Conservation (phyloP, 2,329 filamentous ascomycete genomes). For the Scytalidium lignicola region DNA sequence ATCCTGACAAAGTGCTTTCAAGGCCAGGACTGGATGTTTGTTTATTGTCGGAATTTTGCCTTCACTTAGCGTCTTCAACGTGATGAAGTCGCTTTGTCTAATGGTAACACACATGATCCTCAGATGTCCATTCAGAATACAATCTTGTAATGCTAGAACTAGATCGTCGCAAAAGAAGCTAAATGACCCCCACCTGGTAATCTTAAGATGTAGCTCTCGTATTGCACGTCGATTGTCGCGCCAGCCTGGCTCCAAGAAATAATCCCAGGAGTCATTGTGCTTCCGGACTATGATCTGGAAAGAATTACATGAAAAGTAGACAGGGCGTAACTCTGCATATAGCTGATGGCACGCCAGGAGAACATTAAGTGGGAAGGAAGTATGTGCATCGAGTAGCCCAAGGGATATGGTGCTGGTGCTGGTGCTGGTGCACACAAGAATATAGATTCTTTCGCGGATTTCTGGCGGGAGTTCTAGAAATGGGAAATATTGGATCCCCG, state of each 20-base stretch:
- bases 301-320: slow-evolving; percentile 21
- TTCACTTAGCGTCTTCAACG: slow-evolving; percentile 1
- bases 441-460: slow-evolving; percentile 23
- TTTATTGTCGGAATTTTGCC: background rate
- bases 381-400: background rate
- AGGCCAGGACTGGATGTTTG: background rate
- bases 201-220: slow-evolving; percentile 9
- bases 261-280: slow-evolving; percentile 8
- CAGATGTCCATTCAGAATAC: slow-evolving; percentile 21
- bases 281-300: slow-evolving; percentile 16
- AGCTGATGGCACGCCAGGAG: slow-evolving; percentile 21
- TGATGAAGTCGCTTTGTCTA: slow-evolving; percentile 1
- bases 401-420: slow-evolving; percentile 3
- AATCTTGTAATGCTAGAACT: slow-evolving; percentile 16
- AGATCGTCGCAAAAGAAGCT: slow-evolving; percentile 15
- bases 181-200: slow-evolving; percentile 19
- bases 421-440: slow-evolving; percentile 6
- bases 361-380: slow-evolving; percentile 15
- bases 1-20: slow-evolving; percentile 16
- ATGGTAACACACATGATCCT: slow-evolving; percentile 19
- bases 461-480: slow-evolving; percentile 25
- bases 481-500: slow-evolving; percentile 9
- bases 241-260: slow-evolving; percentile 15
- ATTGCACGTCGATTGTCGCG: slow-evolving; percentile 14
- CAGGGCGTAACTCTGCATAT: slow-evolving; percentile 19